phyloP scores from a whole-genome alignment of 331 rosid species.

The Quercus lobata region DNA sequence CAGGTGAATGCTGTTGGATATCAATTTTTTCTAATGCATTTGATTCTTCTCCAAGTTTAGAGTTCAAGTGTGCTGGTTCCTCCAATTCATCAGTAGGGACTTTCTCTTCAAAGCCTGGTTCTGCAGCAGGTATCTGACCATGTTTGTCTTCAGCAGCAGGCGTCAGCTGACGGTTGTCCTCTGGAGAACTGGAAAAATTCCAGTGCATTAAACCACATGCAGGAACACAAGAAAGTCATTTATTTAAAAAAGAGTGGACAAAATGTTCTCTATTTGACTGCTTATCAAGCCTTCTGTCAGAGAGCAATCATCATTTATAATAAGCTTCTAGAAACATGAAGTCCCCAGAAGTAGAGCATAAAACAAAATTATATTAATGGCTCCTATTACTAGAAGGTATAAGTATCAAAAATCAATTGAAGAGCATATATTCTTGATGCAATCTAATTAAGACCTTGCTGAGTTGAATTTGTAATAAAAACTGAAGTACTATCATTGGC shows the following conservation, averaged over 20 bases:
- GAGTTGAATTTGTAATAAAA: neutral
- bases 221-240: neutral
- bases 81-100: conserved; percentile 39
- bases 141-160: conserved; percentile 50
- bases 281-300: too few species aligned
- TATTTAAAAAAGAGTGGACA: neutral
- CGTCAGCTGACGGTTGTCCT: conserved; percentile 50
- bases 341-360: neutral
- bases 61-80: conserved; percentile 36
- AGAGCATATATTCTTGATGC: neutral
- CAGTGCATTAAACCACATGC: conserved; percentile 18
- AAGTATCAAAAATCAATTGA: neutral
- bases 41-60: conserved; percentile 50
- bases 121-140: conserved; percentile 54
- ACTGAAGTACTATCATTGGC: neutral
- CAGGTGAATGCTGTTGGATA: conserved; percentile 54
- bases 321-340: neutral
- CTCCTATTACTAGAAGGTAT: neutral
- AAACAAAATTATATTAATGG: neutral
- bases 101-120: conserved; percentile 46
- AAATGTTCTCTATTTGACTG: neutral
- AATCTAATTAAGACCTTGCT: neutral
- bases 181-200: conserved; percentile 64
- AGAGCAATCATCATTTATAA: neutral
- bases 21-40: conserved; percentile 44